Conservation (phyloP, 306 rosid genomes). For the Lathyrus sativus region DNA sequence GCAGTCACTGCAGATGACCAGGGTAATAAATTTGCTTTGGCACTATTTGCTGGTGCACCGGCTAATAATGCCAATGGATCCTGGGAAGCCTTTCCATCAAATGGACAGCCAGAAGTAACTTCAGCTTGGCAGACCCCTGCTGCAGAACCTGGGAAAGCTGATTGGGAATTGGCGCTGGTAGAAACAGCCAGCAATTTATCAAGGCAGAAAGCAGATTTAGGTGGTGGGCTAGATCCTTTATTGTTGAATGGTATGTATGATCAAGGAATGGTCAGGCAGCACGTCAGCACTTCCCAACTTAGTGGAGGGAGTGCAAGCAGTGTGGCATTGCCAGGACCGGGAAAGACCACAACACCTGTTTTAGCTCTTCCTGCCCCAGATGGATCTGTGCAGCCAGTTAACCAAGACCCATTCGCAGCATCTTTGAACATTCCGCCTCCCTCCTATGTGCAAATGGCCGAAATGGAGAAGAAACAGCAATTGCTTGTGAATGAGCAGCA, state of each 20-base stretch:
- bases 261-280: slow-evolving; percentile 96
- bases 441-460: slow-evolving; percentile 94
- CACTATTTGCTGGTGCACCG: slow-evolving; percentile 84
- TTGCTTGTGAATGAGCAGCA: slow-evolving; percentile 82
- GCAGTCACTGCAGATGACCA: slow-evolving; percentile 75
- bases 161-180: slow-evolving; percentile 97
- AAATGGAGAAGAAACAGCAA: slow-evolving; percentile 93
- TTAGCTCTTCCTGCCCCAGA: slow-evolving; percentile 99
- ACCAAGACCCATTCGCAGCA: slow-evolving; percentile 93
- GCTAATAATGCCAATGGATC: slow-evolving; percentile 73
- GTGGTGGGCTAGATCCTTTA: slow-evolving; percentile 91
- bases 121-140: slow-evolving; percentile 99
- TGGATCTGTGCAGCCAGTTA: slow-evolving; percentile 81
- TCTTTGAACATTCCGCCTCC: slow-evolving; percentile 85
- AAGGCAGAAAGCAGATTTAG: slow-evolving; percentile 68
- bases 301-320: slow-evolving; percentile 98
- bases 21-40: slow-evolving; percentile 81
- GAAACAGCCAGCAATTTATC: slow-evolving; percentile 88
- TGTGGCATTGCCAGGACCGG: slow-evolving; percentile 82
- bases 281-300: slow-evolving; percentile 71
- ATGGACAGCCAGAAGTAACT: slow-evolving; percentile 83
- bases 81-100: slow-evolving; percentile 93
- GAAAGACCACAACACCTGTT: slow-evolving; percentile 71
- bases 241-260: slow-evolving; percentile 95
- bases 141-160: slow-evolving; percentile 86